Percentiles rank a stretch among this genome's conserved stretches.
phyloP scores from a whole-genome alignment of 257 asterid genomes.

The Mitragyna speciosa region DNA sequence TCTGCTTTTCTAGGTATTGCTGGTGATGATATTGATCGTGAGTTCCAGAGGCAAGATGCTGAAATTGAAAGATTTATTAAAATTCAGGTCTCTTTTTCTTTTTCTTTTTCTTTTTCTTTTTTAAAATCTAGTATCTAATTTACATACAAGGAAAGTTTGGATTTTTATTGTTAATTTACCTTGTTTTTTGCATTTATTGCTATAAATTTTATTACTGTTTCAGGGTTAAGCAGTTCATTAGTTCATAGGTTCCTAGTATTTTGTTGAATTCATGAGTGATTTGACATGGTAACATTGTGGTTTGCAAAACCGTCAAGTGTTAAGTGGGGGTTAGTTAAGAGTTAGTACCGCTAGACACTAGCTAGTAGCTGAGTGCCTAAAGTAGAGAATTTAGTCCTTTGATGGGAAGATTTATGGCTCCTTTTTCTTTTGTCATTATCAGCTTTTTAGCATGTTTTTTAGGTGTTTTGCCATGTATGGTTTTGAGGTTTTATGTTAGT shows the following conservation, averaged over 20 bases:
- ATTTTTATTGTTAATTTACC: neutral
- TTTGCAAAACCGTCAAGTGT: neutral
- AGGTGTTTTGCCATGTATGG: neutral
- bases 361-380: neutral
- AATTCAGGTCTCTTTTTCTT: slow-evolving; percentile 67
- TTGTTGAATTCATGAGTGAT: neutral
- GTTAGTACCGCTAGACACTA: neutral
- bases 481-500: neutral
- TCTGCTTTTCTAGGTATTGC: slow-evolving; percentile 68
- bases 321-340: neutral
- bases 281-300: neutral
- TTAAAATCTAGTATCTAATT: neutral
- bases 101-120: slow-evolving; percentile 7
- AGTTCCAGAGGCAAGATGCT: slow-evolving; percentile 82
- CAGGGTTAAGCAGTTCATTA: neutral
- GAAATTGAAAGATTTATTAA: slow-evolving; percentile 82
- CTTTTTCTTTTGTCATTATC: neutral
- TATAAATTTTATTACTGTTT: neutral
- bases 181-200: neutral
- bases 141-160: neutral
- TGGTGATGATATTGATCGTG: slow-evolving; percentile 72
- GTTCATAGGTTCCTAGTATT: neutral
- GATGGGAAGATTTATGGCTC: neutral
- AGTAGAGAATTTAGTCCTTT: neutral
- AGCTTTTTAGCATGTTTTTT: neutral